Percentiles rank a stretch among this genome's conserved stretches.
These are phyloP conservation scores for Alternaria rosae DNA, from an alignment of 2,329 filamentous ascomycete genomes.

Conservation along the genomic window DNA sequence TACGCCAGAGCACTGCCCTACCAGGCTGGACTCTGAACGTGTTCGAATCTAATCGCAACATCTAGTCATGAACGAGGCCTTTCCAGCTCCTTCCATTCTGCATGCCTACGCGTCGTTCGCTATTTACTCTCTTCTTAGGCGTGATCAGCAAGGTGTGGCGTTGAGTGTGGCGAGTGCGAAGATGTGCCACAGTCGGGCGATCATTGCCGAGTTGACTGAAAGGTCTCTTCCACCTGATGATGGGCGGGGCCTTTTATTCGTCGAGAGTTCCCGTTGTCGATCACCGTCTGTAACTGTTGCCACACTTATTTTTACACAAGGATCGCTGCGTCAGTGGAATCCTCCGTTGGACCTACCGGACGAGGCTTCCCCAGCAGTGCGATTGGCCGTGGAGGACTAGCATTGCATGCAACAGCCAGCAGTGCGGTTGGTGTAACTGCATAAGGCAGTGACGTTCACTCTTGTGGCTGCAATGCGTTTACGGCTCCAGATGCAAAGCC, in stretches of 20 bases:
- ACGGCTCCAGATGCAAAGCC: conserved; percentile 23
- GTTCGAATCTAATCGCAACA: conserved; percentile 14
- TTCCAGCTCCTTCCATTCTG: conserved; percentile 16
- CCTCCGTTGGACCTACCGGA: conserved; percentile 21
- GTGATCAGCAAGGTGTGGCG: conserved; percentile 13
- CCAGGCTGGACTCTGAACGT: conserved; percentile 1
- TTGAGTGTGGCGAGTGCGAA: conserved; percentile 13
- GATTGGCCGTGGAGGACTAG: conserved; percentile 19
- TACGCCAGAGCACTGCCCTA: conserved; percentile 4
- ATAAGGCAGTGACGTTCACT: conserved; percentile 4
- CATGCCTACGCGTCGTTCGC: conserved; percentile 33
- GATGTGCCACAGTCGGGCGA: conserved; percentile 30
- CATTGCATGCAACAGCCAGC: conserved; percentile 15
- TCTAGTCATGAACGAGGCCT: conserved; percentile 14
- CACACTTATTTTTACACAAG: conserved; percentile 44
- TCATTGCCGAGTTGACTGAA: conserved; percentile 23
- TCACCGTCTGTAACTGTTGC: conserved; percentile 29
- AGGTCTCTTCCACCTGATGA: conserved; percentile 38
- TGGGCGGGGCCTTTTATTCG: conserved; percentile 28
- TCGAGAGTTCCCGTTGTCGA: conserved; percentile 27
- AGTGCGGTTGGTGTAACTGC: conserved; percentile 15
- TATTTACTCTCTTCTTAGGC: conserved; percentile 6
- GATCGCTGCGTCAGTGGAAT: conserved; percentile 21
- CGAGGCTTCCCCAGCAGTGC: conserved; percentile 17
- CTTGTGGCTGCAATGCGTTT: conserved; percentile 1